Conservation (phyloP, 164 flowering plant genomes). For the Vitis amurensis region DNA sequence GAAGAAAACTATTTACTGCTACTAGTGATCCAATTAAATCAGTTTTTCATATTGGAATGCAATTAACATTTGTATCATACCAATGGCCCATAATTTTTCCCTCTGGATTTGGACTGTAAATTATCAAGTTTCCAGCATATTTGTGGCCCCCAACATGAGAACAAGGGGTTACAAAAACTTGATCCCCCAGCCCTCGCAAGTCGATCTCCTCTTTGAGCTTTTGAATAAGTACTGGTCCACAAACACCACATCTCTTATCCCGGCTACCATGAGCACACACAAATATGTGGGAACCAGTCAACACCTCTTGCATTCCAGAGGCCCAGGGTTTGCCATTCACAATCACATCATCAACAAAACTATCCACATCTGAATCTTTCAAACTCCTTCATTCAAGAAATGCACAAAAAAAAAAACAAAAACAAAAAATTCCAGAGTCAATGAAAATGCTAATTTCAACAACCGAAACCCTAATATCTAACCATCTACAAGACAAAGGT, state of each 20-base stretch:
- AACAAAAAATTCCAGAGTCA: conserved; percentile 4
- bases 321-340: conserved; percentile 64
- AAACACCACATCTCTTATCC: conserved; percentile 91
- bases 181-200: conserved; percentile 48
- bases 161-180: conserved; percentile 71
- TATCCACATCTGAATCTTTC: conserved; percentile 63
- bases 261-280: conserved; percentile 90
- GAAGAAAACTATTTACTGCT: background rate
- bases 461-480: background rate
- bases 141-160: conserved; percentile 96
- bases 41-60: background rate
- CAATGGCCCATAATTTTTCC: conserved; percentile 78
- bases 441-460: background rate
- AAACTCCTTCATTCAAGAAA: conserved; percentile 52
- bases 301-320: conserved; percentile 51
- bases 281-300: conserved; percentile 73
- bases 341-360: conserved; percentile 83
- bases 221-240: conserved; percentile 86
- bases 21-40: background rate
- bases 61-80: conserved; percentile 32
- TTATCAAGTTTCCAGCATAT: conserved; percentile 91
- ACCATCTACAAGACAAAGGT: no score
- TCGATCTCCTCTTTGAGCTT: conserved; percentile 69
- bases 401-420: background rate
- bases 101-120: conserved; percentile 56